Evolutionary conservation across 2,329 filamentous ascomycete genomes (phyloP), one percentile per base, ranked within the genome.

Genomic region (Byssoonygena ceratinophila): DNA sequence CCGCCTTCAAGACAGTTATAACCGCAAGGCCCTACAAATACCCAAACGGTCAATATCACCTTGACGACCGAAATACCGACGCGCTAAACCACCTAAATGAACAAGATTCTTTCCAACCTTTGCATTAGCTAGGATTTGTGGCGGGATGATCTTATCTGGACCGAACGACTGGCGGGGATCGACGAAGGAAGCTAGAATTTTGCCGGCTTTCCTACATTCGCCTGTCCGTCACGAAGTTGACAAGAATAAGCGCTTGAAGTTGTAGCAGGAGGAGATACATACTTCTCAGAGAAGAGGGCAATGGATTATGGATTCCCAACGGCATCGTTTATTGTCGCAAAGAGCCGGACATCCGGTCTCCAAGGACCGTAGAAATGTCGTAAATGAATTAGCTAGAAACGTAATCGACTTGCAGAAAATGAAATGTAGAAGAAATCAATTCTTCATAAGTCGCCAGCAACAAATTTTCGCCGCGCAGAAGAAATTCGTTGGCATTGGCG

Each of bases 151-250:
- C 71, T 97, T 97, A 71, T 97, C 92, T 52, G 92, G 91, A 4
- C 91, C 89, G 68, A 97, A 95, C 18, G 91, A 75, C 74, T 97
- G 91, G 65, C 83, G 81, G 18, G 92, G 92, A 67, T 97, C 92
- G 67, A 97, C 80, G 68, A 98, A 98, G 11, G 90, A 94, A 43
- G 86, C 81, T 61, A 98, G 80, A 64, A 97, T 97, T 76, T 94
- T 95, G 66, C 86, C 86, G 67, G 89, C 92, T 73, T 98, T 98
- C 71, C 85, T 92, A 74, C 92, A 97, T 75, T 98, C 92, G 75
- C 88, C 91, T 96, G 60, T 54, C 20, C 46, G 22, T 27, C 54
- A 52, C 59, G 47, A 53, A 55, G 68, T 70, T 64, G 67, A 63
- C 60, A 47, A 29, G 12, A 22, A 25, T 59, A 5, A 40, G 55